Conservation (phyloP, 371 early-diverging fungal genomes). For the Nematocida sp. region DNA sequence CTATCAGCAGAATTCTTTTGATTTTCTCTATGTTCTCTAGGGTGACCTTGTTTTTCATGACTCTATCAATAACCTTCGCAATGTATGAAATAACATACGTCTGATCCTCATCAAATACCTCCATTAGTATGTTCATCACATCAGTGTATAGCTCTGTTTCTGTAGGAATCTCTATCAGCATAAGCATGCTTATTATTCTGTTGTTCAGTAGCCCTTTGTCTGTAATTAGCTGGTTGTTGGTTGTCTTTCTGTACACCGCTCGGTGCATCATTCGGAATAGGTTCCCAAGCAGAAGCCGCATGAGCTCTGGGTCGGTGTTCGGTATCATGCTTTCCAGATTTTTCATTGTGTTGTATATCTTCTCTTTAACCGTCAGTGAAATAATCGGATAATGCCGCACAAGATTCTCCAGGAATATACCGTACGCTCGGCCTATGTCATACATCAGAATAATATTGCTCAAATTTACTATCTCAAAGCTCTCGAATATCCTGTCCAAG, state of each 20-base stretch:
- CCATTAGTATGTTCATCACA: constrained; percentile 29
- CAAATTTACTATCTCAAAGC: constrained; percentile 17
- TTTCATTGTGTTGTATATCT: constrained; percentile 26
- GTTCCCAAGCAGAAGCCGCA: constrained; percentile 21
- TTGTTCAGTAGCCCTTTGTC: constrained; percentile 15
- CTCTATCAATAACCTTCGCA: constrained; percentile 4
- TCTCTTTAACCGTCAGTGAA: background rate
- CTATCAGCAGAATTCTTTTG: constrained; percentile 26
- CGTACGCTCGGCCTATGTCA: constrained; percentile 18
- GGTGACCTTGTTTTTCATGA: constrained; percentile 13
- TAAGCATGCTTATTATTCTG: constrained; percentile 14
- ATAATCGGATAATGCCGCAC: constrained; percentile 38
- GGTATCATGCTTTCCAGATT: background rate
- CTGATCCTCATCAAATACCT: constrained; percentile 20
- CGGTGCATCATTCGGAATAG: constrained; percentile 24
- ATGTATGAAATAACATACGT: constrained; percentile 22
- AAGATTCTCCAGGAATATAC: constrained; percentile 34
- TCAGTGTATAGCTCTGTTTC: constrained; percentile 19
- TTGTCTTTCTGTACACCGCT: constrained; percentile 17
- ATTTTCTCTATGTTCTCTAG: constrained; percentile 8
- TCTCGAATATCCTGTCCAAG: constrained; percentile 19
- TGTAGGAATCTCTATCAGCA: constrained; percentile 12
- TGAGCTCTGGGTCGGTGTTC: background rate
- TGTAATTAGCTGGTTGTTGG: constrained; percentile 8
- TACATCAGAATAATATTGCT: constrained; percentile 26